These are phyloP conservation scores for Podospora anserina DNA, from an alignment of 495 filamentous ascomycete species.

Conservation along the genomic window DNA sequence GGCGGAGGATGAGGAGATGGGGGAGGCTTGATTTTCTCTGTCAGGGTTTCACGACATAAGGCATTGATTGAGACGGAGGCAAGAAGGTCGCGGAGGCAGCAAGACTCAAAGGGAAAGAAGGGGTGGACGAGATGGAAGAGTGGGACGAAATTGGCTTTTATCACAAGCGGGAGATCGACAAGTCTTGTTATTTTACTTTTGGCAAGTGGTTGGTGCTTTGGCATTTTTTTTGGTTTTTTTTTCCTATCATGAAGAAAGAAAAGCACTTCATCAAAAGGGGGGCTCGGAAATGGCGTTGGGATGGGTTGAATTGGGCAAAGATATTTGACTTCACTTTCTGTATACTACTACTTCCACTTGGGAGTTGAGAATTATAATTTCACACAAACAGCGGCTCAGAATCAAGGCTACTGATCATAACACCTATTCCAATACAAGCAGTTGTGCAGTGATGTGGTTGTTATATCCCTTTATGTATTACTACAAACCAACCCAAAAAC, in stretches of 20 bases:
- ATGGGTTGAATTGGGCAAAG: not conserved
- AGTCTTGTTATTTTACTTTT: conserved; percentile 1
- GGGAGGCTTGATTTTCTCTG: conserved; percentile 26
- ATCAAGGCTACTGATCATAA: too few relatives aligned
- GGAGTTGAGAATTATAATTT: too few relatives aligned
- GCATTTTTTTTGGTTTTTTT: not conserved
- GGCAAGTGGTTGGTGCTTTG: not conserved
- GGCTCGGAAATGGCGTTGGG: not conserved
- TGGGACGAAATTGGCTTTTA: not conserved
- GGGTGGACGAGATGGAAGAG: not conserved
- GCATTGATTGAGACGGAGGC: too few relatives aligned
- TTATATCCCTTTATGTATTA: not conserved
- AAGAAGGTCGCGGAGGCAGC: too few relatives aligned
- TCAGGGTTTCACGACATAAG: too few relatives aligned
- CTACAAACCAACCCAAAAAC: not conserved
- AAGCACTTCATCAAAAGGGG: not conserved
- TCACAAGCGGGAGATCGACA: not conserved
- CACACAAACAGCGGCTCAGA: too few relatives aligned
- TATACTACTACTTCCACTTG: too few relatives aligned
- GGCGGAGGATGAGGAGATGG: conserved; percentile 44
- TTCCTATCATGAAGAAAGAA: not conserved
- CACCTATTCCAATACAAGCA: too few relatives aligned
- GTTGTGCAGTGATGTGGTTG: too few relatives aligned
- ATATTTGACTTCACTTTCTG: not conserved
- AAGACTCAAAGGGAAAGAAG: not conserved